Evolutionary conservation across 805 yeast species (phyloP), one percentile per base, ranked within the genome.

Genomic region (Debaryomyces prosopidis): DNA sequence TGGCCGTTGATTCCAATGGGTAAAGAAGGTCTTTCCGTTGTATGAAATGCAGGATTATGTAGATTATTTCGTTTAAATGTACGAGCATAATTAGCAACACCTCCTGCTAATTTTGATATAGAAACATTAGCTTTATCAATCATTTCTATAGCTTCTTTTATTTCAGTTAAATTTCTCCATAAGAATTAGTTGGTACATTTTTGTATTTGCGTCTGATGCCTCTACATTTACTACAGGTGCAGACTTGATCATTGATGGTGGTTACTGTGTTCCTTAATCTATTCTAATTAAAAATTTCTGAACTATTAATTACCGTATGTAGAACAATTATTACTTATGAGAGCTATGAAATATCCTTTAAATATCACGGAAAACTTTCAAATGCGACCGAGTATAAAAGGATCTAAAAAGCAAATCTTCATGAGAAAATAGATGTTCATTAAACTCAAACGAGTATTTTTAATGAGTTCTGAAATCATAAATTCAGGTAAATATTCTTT

Each of bases 121-220:
- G 49, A 41, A 18, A 56, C 49, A 10, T 57, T 58, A n/a, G 59
- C 51, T 37, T 53, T 54, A 7, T 36, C 53, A 5, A 56, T 20
- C 53, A 54, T 44, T 27, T 48, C 39, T 23, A 55, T 32, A 1
- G 55, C 10, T 8, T 39, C 47, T 4, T 23, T 42, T 7, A 47
- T 51, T 7, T 26, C 40, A 14, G 36, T 33, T 32, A n/a, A n/a
- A n/a, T n/a, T n/a, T 20, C 23, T 4, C 28, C 64, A 34, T 57
- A 61, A 40, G 66, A 62, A 43, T 56, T 62, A 54, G 65, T 59
- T 7, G 66, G 66, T 33, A 65, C 66, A 3, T 62, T 60, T 52
- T 53, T 61, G 40, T 62, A 62, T 59, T 57, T 61, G 66, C 65
- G 6, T 58, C 63, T 9, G 54, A 60, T 32, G 65, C 65, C 14